Conservation (phyloP, 1,139 yeast species). For the Dujonia santamariae region DNA sequence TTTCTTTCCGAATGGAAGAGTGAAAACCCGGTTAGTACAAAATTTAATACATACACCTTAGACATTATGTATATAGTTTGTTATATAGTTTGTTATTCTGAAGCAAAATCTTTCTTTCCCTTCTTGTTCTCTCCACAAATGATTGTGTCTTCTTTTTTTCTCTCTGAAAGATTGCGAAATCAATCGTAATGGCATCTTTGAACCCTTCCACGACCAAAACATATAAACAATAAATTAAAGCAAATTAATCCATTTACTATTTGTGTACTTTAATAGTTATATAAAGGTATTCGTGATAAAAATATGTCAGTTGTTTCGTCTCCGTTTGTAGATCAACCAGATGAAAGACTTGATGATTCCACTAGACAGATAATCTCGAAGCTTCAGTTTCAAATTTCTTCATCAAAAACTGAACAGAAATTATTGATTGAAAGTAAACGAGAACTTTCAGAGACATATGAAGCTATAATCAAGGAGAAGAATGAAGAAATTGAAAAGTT, state of each 20-base stretch:
- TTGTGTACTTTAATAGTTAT: no score
- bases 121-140: no score
- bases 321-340: slow-evolving; percentile 16
- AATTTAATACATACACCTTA: slow-evolving; percentile 33
- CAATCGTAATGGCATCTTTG: no score
- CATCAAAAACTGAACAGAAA: slow-evolving; percentile 32
- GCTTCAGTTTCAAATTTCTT: slow-evolving; percentile 26
- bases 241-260: not conserved
- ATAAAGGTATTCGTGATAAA: no score
- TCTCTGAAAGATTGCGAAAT: no score
- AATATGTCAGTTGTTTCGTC: slow-evolving; percentile 11
- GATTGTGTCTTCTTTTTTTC: no score
- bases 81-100: not conserved
- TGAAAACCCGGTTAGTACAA: no score
- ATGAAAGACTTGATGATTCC: slow-evolving; percentile 7
- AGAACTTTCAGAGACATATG: slow-evolving; percentile 24
- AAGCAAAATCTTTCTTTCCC: no score
- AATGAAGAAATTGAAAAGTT: slow-evolving; percentile 32
- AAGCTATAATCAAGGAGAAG: slow-evolving; percentile 28
- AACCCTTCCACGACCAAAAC: no score
- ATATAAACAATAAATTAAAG: no score
- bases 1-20: no score
- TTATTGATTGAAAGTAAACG: slow-evolving; percentile 33
- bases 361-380: slow-evolving; percentile 18
- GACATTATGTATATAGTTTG: slow-evolving; percentile 37